A percentile compares a stretch with the other conserved stretches of the same genome.
These are phyloP conservation scores for Aspergillus coremiiformis DNA, from an alignment of 495 filamentous ascomycete genomes.

Conservation along the genomic window DNA sequence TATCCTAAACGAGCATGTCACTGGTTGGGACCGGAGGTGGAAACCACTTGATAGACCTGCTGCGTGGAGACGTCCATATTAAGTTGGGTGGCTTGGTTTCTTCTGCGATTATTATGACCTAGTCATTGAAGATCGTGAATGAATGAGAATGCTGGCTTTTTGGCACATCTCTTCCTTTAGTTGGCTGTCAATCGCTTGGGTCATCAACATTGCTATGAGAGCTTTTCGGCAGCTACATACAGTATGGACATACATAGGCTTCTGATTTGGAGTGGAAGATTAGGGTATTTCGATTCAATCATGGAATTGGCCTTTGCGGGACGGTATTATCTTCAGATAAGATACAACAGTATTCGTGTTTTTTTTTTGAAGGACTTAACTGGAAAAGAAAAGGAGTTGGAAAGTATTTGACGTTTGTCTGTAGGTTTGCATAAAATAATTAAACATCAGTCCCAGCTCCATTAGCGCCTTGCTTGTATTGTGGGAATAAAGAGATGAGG, in stretches of 20 bases:
- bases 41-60: slow-evolving; percentile 21
- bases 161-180: no score
- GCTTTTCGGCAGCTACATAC: no score
- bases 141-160: no score
- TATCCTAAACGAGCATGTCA: slow-evolving; percentile 13
- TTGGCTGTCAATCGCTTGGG: background rate
- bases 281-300: background rate
- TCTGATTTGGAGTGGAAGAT: background rate
- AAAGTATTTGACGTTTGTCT: background rate
- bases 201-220: background rate
- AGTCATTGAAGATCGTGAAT: background rate
- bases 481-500: slow-evolving; percentile 4
- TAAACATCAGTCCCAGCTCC: slow-evolving; percentile 18
- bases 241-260: background rate
- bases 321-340: background rate
- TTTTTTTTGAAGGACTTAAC: background rate
- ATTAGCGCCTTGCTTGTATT: slow-evolving; percentile 24
- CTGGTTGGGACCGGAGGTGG: slow-evolving; percentile 39
- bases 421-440: background rate
- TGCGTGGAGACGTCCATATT: slow-evolving; percentile 29
- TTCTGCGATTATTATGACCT: background rate
- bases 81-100: background rate
- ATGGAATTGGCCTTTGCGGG: background rate
- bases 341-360: no score
- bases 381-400: background rate